These are phyloP conservation scores for Pseudozyma hubeiensis DNA, from an alignment of 1,284 basidiomycete species.

Conservation along the genomic window DNA sequence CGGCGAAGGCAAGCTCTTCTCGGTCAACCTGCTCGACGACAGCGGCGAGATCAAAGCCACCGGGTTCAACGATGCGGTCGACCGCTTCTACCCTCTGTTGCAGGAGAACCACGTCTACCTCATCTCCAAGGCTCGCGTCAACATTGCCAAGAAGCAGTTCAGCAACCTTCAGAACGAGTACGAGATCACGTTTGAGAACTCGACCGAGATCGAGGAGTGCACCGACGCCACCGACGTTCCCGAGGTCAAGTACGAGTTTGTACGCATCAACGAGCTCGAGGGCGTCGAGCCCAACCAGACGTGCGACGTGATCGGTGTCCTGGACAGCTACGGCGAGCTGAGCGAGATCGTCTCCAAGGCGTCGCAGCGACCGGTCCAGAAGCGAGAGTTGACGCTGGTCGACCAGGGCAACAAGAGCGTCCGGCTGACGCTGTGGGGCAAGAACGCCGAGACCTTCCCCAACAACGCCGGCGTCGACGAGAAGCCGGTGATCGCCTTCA, in stretches of 20 bases:
- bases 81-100: conserved; percentile 83
- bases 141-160: conserved; percentile 98
- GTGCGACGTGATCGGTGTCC: conserved; percentile 64
- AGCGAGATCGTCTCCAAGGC: conserved; percentile 66
- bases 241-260: conserved; percentile 68
- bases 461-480: conserved; percentile 58
- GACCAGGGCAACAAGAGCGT: conserved; percentile 85
- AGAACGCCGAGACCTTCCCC: conserved; percentile 85
- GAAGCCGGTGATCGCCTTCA: conserved; percentile 77
- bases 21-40: conserved; percentile 92
- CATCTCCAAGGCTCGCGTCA: conserved; percentile 88
- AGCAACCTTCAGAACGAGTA: conserved; percentile 91
- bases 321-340: conserved; percentile 63
- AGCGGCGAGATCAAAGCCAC: conserved; percentile 75
- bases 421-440: conserved; percentile 94
- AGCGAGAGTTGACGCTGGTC: conserved; percentile 75
- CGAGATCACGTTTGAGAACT: conserved; percentile 86
- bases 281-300: conserved; percentile 69
- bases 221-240: conserved; percentile 64
- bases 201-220: conserved; percentile 67
- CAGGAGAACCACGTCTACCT: conserved; percentile 94
- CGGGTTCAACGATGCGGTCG: conserved; percentile 88
- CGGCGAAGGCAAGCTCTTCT: conserved; percentile 96
- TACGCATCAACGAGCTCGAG: conserved; percentile 63
- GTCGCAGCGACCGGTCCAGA: conserved; percentile 64